Percentiles rank a stretch among this genome's conserved stretches.
These are phyloP conservation scores for Didymella arachidicola DNA, from an alignment of 2,329 filamentous ascomycete species.

Conservation along the genomic window DNA sequence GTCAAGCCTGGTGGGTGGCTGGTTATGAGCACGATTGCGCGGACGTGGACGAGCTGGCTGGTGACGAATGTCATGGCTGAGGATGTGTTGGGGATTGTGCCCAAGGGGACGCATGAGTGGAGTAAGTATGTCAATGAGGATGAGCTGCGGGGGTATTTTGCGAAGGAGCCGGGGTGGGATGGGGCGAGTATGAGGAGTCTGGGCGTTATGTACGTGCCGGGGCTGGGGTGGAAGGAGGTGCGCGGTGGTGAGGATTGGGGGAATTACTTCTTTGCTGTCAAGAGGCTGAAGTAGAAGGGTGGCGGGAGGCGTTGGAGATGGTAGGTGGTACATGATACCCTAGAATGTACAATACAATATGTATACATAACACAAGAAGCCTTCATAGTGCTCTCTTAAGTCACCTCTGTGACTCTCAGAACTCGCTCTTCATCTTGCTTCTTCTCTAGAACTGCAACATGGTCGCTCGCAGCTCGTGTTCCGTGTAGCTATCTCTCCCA, in stretches of 20 bases:
- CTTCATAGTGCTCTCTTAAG: background rate
- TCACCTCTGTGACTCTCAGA: background rate
- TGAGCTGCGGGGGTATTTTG: conserved; percentile 68
- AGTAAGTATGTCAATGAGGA: conserved; percentile 89
- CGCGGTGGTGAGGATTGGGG: conserved; percentile 82
- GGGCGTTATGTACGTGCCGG: conserved; percentile 91
- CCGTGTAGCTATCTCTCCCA: no score
- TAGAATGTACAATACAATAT: conserved; percentile 34
- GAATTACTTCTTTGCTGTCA: conserved; percentile 95
- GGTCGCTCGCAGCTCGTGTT: no score
- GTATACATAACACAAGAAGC: conserved; percentile 16
- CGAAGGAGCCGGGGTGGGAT: conserved; percentile 50
- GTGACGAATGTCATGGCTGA: conserved; percentile 94
- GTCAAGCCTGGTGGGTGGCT: conserved; percentile 93
- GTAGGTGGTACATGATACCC: conserved; percentile 35
- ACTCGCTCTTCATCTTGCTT: background rate
- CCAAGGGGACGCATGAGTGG: conserved; percentile 95
- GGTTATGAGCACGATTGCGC: conserved; percentile 88
- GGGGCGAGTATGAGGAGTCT: conserved; percentile 66
- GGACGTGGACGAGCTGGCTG: conserved; percentile 87
- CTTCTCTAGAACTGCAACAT: no score
- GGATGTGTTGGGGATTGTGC: conserved; percentile 85
- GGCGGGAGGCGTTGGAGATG: background rate
- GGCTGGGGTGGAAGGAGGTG: conserved; percentile 87
- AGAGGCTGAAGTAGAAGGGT: conserved; percentile 41